Evolutionary conservation across 2,329 filamentous ascomycete species (phyloP), one percentile per base, ranked within the genome.

Genomic region (Calonectria henricotiae): DNA sequence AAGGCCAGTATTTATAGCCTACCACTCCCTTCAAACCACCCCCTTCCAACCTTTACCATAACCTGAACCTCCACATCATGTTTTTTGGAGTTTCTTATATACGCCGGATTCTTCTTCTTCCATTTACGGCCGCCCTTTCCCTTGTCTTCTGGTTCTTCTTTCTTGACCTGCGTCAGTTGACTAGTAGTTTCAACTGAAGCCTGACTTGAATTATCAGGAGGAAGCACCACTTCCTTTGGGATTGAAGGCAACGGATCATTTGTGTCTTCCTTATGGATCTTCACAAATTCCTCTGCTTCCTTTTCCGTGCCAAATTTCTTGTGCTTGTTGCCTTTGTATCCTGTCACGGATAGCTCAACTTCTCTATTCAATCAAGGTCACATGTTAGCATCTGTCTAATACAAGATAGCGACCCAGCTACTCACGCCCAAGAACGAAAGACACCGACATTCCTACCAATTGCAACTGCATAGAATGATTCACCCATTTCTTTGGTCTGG

Each of bases 391-490:
- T 20, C 6, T 5, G 35, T 1, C 8, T 9, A 2, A 30, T 7
- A 5, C 27, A 30, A 30, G 7, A 30, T 30, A 4, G 27, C 27
- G 27, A 30, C 27, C 7, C 7, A 7, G n/a, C 7, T 13, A 37
- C 66, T 62, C 32, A 62, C 69, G 15, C 46, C 69, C 69, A 71
- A 1, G 54, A 37, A 0, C 55, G 32, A 5, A 65, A 69, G 5
- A 69, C 17, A 1, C 69, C 69, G 8, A 32, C 61, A 5, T 20
- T 15, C 4, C 35, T 69, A 7, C 69, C 69, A 9, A 69, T 23
- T 5, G 69, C 69, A 11, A 71, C 69, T 12, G 69, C 69, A 25
- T 71, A 69, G 27, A 37, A 71, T 15, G 51, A 43, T 30, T 54
- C 13, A 9, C 1, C 17, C 32, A 61, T 65, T 4, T 2, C 5